These are phyloP conservation scores for Lasiodiplodia sp. DNA, from an alignment of 2,329 filamentous ascomycete species.

Conservation along the genomic window DNA sequence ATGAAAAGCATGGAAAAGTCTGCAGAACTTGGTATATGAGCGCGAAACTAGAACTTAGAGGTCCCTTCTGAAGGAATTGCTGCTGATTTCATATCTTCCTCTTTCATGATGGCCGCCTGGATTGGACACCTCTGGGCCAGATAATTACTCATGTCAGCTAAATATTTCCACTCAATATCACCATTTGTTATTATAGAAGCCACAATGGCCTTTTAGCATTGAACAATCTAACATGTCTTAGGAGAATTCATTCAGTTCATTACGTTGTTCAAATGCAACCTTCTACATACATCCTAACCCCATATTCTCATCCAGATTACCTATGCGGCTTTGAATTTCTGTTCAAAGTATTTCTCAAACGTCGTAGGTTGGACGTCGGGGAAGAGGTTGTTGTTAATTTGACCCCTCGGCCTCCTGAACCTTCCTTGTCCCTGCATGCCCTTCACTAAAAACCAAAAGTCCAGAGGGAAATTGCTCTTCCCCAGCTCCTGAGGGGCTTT, in stretches of 20 bases:
- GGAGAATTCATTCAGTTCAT: background rate
- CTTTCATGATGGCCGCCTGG: too few relatives aligned
- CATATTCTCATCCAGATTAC: background rate
- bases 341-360: constrained; percentile 23
- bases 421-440: constrained; percentile 36
- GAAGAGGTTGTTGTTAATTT: constrained; percentile 35
- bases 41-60: too few relatives aligned
- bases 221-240: too few relatives aligned
- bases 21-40: too few relatives aligned
- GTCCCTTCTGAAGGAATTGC: too few relatives aligned
- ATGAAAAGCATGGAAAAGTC: too few relatives aligned
- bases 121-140: too few relatives aligned
- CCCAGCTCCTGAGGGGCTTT: constrained; percentile 33
- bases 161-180: too few relatives aligned
- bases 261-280: background rate
- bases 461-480: constrained; percentile 34
- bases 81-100: too few relatives aligned
- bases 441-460: constrained; percentile 40
- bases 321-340: constrained; percentile 3
- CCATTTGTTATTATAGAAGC: too few relatives aligned
- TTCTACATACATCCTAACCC: background rate
- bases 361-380: constrained; percentile 24
- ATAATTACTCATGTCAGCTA: too few relatives aligned
- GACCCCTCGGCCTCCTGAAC: constrained; percentile 35
- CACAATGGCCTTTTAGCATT: too few relatives aligned